Evolutionary conservation across 768 basidiomycete genomes (phyloP), one percentile per base, ranked within the genome.

Genomic region (Suillus placidus): DNA sequence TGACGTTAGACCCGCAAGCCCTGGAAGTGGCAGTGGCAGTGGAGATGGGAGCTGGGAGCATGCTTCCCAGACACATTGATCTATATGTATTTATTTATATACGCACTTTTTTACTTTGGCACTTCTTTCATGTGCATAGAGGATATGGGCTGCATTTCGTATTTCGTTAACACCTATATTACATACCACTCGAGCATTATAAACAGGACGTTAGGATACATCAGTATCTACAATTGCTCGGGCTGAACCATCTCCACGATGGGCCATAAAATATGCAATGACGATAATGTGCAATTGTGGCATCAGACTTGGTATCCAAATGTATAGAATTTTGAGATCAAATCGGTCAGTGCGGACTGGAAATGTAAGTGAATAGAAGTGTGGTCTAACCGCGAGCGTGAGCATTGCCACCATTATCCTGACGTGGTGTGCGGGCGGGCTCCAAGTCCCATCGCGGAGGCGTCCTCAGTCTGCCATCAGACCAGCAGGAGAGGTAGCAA

Each of bases 31-130:
- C 5, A 83, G 78, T 65, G 79, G 83, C 52, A 89, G 86, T 70
- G 87, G 82, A n/a, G 84, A 83, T 61, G 85, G 85, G 35, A 92
- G 90, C 71, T 92, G 91, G 91, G 90, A 90, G 70, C 90, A 92
- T 73, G 86, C 89, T 13, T 84, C 83, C 34, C 76, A 81, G 67
- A 76, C 74, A 68, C 74, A 70, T 38, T 77, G 69, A 64, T 63
- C 37, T 63, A 34, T 10, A 18, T 58, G 1, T n/a, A n/a, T n/a
- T n/a, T n/a, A n/a, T n/a, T 20, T 60, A 30, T 30, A 20, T 40
- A 18, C 16, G 14, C 32, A 52, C 18, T 54, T 55, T 14, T 34
- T 54, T 13, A 14, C 26, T 9, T 16, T 18, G 7, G 20, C 23
- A 38, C 40, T 56, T 23, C 57, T 42, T 26, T 42, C 3, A 40